Base-by-base conservation (phyloP, 129 eudicot genomes). In the Pulicaria dysenterica region DNA sequence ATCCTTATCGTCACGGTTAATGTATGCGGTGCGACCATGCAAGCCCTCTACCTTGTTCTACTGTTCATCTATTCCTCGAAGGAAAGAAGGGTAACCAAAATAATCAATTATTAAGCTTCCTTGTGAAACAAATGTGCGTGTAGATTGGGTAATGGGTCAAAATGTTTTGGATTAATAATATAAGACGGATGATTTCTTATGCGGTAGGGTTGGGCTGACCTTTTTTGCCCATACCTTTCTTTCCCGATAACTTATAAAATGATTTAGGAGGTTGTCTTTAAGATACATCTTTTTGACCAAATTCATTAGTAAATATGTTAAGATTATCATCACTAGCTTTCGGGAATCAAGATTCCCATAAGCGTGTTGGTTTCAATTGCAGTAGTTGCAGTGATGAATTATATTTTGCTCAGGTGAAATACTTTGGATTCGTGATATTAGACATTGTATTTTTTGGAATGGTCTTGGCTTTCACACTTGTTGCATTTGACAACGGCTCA, bases 1-100 rank as follows among this genome's bases (percentile, higher is more conserved):
- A 67, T 89, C 36, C 86, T 89, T 16, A 71, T 89, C 7, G 83
- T 84, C 69, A 89, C 96, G 0, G 88, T 86, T 5, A 89, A 84
- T 37, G 76, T 84, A 24, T 81, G 83, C 36, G 96, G 96, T 12
- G 79, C 78, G 3, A 49, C 81, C 73, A 67, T 79, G 39, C 90
- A 89, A 56, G 50, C 77, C 43, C 74, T 85, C 81, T 86, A 75
- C 67, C 77, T 89, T 9, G 38, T 71, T 62, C 68, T 86, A 19
- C 57, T 77, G n/a, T 81, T 89, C 56, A 58, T 75, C 59, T 89
- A 84, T 68, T 78, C 85, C 68, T 76, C 96, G 44, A 84, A 82
- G 69, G 85, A 85, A 36, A 80, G 81, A 66, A 84, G 83, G 96
- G 96, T 89, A 78, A 77, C 17, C 10, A 1, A 50, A 12, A 38